Evolutionary conservation across 2,329 filamentous ascomycete genomes (phyloP).

Genomic region (Fusarium tuaranense): DNA sequence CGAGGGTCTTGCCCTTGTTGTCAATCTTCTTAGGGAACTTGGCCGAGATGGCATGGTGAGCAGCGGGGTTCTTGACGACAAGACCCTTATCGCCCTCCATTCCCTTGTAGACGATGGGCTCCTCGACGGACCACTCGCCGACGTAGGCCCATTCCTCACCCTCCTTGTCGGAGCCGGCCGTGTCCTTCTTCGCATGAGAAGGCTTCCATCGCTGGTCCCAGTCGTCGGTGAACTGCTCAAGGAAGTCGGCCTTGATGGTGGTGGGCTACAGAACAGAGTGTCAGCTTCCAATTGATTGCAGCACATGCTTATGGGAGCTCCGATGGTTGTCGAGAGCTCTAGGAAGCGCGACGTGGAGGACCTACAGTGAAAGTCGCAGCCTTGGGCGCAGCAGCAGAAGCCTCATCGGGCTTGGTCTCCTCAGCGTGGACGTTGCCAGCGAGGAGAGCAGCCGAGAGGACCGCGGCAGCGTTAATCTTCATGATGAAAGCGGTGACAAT

Average conservation of each 20-base stretch:
- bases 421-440: constrained; percentile 78
- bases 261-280: constrained; percentile 75
- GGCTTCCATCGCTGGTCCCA: constrained; percentile 95
- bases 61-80: constrained; percentile 96
- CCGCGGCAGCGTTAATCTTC: constrained; percentile 86
- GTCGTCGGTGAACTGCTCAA: constrained; percentile 98
- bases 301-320: neutral
- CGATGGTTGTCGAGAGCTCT: neutral
- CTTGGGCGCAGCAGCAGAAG: constrained; percentile 67
- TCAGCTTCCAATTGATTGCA: constrained; percentile 41
- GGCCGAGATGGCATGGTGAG: constrained; percentile 98
- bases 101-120: constrained; percentile 89
- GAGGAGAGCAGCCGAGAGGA: constrained; percentile 78
- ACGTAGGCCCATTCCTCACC: constrained; percentile 98
- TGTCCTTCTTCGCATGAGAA: constrained; percentile 96
- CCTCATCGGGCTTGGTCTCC: constrained; percentile 67
- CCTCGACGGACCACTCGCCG: constrained; percentile 96
- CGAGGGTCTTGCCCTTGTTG: constrained; percentile 96
- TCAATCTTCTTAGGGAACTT: constrained; percentile 98
- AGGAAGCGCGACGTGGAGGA: constrained; percentile 35
- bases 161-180: constrained; percentile 77
- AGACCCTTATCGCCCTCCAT: constrained; percentile 96
- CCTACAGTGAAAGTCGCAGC: constrained; percentile 91
- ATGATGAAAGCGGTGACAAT: constrained; percentile 72
- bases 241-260: constrained; percentile 88